Percentiles rank a stretch among this genome's conserved stretches.
phyloP scores from a whole-genome alignment of 2,329 filamentous ascomycete genomes.

The Colletotrichum plurivorum region DNA sequence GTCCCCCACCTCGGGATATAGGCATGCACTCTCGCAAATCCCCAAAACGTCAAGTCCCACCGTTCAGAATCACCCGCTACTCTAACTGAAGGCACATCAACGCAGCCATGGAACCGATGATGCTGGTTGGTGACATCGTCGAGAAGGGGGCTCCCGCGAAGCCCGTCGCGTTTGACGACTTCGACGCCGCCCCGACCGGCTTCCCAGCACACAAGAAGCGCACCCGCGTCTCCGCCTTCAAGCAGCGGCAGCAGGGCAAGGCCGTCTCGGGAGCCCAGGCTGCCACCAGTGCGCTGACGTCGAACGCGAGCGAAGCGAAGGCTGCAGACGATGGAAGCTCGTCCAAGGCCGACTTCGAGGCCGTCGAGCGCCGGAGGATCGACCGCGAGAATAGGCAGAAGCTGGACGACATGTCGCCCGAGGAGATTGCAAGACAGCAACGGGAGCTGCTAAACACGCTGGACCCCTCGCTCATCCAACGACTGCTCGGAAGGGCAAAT shows the following conservation, averaged over 20 bases:
- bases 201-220: conserved; percentile 93
- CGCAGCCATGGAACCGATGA: conserved; percentile 53
- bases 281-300: conserved; percentile 26
- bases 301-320: conserved; percentile 6
- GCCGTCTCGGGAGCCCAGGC: conserved; percentile 45
- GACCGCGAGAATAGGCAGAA: conserved; percentile 84
- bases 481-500: conserved; percentile 81
- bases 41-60: not conserved
- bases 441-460: conserved; percentile 85
- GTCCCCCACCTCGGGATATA: conserved; percentile 14
- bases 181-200: conserved; percentile 73
- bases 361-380: conserved; percentile 79
- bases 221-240: conserved; percentile 81
- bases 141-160: conserved; percentile 78
- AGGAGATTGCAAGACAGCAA: conserved; percentile 85
- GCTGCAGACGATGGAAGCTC: conserved; percentile 34
- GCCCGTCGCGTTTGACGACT: conserved; percentile 73
- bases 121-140: conserved; percentile 82
- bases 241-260: conserved; percentile 70
- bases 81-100: not conserved
- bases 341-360: conserved; percentile 50
- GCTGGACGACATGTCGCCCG: conserved; percentile 82
- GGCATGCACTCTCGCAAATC: not conserved
- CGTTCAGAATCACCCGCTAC: not conserved
- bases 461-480: conserved; percentile 82